Percentiles rank a stretch among this genome's conserved stretches.
These are phyloP conservation scores for Byssoonygena ceratinophila DNA, from an alignment of 2,329 filamentous ascomycete genomes.

Conservation along the genomic window DNA sequence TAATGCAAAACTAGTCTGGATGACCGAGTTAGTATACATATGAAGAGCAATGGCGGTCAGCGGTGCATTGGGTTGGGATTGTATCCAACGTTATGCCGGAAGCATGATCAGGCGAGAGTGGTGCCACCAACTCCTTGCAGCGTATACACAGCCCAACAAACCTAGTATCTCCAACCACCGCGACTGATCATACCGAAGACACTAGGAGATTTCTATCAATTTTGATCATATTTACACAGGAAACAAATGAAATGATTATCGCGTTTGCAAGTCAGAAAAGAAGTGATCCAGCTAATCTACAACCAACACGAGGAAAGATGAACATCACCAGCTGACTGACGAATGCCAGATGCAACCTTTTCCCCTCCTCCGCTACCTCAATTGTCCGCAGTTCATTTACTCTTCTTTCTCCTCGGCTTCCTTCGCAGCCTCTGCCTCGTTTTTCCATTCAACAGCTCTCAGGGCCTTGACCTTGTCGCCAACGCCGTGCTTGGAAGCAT, in stretches of 20 bases:
- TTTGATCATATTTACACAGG: conserved; percentile 10
- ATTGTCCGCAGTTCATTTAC: not conserved
- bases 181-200: too few relatives aligned
- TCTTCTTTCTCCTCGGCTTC: conserved; percentile 17
- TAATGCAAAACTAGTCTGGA: too few relatives aligned
- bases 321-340: not conserved
- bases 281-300: conserved; percentile 9
- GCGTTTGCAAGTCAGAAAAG: not conserved
- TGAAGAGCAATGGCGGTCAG: too few relatives aligned
- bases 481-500: conserved; percentile 30
- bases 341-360: conserved; percentile 1
- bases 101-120: too few relatives aligned
- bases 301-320: not conserved
- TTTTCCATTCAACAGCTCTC: conserved; percentile 31
- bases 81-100: too few relatives aligned
- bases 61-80: too few relatives aligned
- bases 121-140: too few relatives aligned
- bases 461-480: conserved; percentile 45
- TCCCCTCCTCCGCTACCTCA: not conserved
- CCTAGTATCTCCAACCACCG: too few relatives aligned
- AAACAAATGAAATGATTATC: conserved; percentile 9
- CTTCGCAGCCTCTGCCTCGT: conserved; percentile 32
- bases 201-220: too few relatives aligned
- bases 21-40: too few relatives aligned
- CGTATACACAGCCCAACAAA: too few relatives aligned